Percentiles rank a stretch among this genome's conserved stretches.
phyloP scores from a whole-genome alignment of 768 basidiomycete genomes.

The Mycena galericulata region DNA sequence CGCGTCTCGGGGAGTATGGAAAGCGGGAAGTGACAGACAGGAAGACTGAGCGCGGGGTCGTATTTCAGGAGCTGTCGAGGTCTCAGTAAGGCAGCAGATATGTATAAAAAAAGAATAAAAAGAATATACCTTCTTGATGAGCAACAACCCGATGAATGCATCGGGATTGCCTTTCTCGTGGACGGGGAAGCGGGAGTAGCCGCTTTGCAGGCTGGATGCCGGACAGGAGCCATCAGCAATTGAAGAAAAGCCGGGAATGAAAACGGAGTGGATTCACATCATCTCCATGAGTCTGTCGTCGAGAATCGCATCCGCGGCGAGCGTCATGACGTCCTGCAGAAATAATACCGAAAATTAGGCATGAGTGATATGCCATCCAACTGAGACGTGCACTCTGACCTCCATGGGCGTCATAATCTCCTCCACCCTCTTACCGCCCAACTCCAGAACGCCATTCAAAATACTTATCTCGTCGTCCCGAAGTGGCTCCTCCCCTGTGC shows the following conservation, averaged over 20 bases:
- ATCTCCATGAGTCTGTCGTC: conserved; percentile 60
- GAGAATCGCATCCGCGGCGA: conserved; percentile 81
- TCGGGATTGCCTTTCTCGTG: conserved; percentile 63
- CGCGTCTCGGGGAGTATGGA: no score
- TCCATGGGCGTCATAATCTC: conserved; percentile 87
- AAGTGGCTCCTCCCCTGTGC: conserved; percentile 80
- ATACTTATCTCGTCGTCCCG: conserved; percentile 88
- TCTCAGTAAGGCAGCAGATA: no score
- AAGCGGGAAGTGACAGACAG: conserved; percentile 63
- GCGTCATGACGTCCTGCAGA: conserved; percentile 82
- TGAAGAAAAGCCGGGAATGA: no score
- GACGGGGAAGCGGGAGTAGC: conserved; percentile 65
- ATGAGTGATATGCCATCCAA: not conserved
- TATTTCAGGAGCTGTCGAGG: conserved; percentile 85
- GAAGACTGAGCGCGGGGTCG: conserved; percentile 80
- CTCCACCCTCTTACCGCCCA: conserved; percentile 80
- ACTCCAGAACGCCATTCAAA: conserved; percentile 81
- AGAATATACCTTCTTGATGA: conserved; percentile 65
- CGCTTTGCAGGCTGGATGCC: no score
- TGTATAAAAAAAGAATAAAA: no score
- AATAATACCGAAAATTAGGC: not conserved
- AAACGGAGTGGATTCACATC: no score
- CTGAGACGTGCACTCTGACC: conserved; percentile 49
- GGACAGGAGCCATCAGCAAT: no score
- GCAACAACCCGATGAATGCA: conserved; percentile 71